Conservation (phyloP, 441 rosid species). For the Pelargonium australe region DNA sequence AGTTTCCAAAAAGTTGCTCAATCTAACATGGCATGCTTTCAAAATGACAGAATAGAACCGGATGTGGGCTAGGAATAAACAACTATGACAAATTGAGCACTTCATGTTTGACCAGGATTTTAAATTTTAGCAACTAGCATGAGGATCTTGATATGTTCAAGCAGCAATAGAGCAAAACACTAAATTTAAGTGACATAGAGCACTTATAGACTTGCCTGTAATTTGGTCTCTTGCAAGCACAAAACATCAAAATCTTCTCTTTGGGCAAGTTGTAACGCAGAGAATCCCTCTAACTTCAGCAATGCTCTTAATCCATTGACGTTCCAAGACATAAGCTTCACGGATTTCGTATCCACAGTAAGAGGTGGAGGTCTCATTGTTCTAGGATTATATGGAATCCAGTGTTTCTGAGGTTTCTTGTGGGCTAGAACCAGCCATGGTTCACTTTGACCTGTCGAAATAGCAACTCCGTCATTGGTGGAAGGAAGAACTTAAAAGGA, state of each 20-base stretch:
- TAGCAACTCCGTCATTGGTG: conserved; percentile 19
- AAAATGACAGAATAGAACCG: too few species aligned
- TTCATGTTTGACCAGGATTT: too few species aligned
- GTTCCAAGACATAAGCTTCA: conserved; percentile 84
- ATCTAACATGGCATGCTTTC: too few species aligned
- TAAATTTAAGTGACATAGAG: not conserved
- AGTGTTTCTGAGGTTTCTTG: conserved; percentile 85
- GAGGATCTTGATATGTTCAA: not conserved
- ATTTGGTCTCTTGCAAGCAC: conserved; percentile 94
- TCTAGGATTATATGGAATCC: conserved; percentile 76
- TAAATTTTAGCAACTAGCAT: not conserved
- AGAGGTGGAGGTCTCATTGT: conserved; percentile 67
- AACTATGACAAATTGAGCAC: too few species aligned
- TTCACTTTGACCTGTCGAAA: conserved; percentile 36
- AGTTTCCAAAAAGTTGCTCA: too few species aligned
- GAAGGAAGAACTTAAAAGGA: conserved; percentile 5
- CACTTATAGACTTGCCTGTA: conserved; percentile 49
- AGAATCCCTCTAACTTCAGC: conserved; percentile 60
- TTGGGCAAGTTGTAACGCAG: conserved; percentile 71
- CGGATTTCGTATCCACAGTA: conserved; percentile 33
- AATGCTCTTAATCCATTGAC: conserved; percentile 88
- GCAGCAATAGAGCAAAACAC: not conserved
- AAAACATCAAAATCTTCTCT: conserved; percentile 76
- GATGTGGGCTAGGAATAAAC: too few species aligned
- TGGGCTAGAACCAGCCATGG: conserved; percentile 87